phyloP scores from a whole-genome alignment of 78 protist genomes.

The slime mould (Dictyostelium discoideum) region DNA sequence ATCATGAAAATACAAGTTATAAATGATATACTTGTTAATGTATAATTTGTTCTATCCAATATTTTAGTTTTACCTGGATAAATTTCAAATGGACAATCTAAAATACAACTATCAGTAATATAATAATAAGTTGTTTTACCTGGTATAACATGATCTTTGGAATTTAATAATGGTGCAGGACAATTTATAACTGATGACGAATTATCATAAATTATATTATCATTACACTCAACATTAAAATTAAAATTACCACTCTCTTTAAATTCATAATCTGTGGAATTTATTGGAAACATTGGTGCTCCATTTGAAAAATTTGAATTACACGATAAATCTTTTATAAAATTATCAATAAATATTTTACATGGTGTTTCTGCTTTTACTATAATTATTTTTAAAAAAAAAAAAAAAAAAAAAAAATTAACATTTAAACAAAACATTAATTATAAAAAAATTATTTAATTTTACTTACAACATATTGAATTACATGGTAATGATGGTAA shows the following conservation, averaged over 20 bases:
- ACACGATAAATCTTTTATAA: background rate
- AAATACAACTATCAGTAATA: background rate
- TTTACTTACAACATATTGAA: background rate
- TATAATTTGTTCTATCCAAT: background rate
- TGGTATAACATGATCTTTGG: background rate
- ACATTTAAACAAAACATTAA: background rate
- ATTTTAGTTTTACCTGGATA: background rate
- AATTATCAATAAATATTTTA: background rate
- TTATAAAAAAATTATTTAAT: too few species aligned
- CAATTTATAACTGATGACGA: background rate
- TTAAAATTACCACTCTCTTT: background rate
- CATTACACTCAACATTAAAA: background rate
- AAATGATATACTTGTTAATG: background rate
- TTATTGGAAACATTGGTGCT: background rate
- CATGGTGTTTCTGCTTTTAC: background rate
- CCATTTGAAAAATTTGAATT: background rate
- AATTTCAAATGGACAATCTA: background rate
- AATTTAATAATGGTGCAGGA: slow-evolving; percentile 23
- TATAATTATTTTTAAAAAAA: background rate
- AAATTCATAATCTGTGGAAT: background rate
- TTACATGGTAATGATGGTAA: slow-evolving; percentile 44
- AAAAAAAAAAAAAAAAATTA: background rate
- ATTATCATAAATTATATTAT: background rate
- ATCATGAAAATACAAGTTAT: background rate
- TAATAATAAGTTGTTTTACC: background rate